These are phyloP conservation scores for Colletotrichum musae DNA, from an alignment of 2,329 filamentous ascomycete genomes.

Conservation along the genomic window DNA sequence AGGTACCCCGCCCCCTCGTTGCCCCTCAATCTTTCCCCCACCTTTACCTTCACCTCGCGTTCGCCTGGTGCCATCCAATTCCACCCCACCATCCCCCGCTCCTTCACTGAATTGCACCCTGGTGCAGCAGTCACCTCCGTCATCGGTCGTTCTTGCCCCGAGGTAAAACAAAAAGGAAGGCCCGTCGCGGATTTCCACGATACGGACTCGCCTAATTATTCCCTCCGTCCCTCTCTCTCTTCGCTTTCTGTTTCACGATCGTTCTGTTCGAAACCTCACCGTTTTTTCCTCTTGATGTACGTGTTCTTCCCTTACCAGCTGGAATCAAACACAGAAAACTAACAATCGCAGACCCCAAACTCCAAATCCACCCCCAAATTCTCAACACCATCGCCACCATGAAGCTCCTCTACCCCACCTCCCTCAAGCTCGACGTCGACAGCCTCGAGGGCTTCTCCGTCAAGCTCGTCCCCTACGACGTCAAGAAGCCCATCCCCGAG, in stretches of 20 bases:
- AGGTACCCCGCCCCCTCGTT: too few species aligned
- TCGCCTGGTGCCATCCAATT: background rate
- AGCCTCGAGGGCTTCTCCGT: constrained; percentile 72
- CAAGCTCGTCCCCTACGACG: constrained; percentile 72
- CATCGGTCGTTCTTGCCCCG: constrained; percentile 32
- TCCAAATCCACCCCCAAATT: background rate
- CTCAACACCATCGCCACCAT: constrained; percentile 52
- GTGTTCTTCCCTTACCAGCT: too few species aligned
- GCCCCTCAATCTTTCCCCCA: background rate
- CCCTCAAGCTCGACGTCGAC: constrained; percentile 68
- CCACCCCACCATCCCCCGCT: constrained; percentile 28
- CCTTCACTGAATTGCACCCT: background rate
- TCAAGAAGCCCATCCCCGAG: constrained; percentile 68
- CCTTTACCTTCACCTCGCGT: background rate
- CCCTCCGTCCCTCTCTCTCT: background rate
- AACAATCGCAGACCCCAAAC: constrained; percentile 4
- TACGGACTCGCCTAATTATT: background rate
- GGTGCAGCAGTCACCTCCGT: constrained; percentile 13
- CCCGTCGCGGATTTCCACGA: constrained; percentile 14
- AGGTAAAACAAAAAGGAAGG: constrained; percentile 19
- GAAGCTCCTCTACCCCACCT: constrained; percentile 79
- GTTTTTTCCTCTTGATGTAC: background rate
- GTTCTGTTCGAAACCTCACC: background rate
- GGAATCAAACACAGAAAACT: background rate
- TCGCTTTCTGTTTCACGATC: background rate